Base-by-base conservation (phyloP, 106 monocot genomes). In the Chionographis japonica region DNA sequence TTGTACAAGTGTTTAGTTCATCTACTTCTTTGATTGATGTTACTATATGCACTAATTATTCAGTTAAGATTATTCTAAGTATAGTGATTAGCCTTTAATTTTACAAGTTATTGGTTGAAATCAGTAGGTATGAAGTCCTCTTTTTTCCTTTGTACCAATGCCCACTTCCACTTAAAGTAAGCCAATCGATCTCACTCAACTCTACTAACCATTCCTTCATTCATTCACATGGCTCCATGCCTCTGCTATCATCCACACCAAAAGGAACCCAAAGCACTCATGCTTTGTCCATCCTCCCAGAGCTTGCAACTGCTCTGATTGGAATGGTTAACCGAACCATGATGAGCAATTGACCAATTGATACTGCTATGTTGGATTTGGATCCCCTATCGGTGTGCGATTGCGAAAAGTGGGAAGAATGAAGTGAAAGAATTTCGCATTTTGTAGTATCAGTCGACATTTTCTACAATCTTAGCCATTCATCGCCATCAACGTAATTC, bases 381-480 rank as follows among this genome's bases (percentile, higher is more conserved):
- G 46, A 10, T 6, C 8, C 5, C 46, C 46, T 10, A 46, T 10
- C 46, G 9, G 9, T 2, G 46, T 46, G 0, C 9, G 5, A 46
- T 27, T 53, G 52, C n/a, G 52, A 41, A n/a, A 40, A n/a, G 41
- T 3, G 40, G 3, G 8, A 17, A 5, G 39, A 4, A n/a, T 15
- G 36, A 37, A 13, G 8, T 60, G 12, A 42, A 50, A 50, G 35
- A 51, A 13, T 27, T 50, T 36, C 3, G 42, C 5, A 17, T n/a
- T 40, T 52, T 66, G 13, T 13, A 27, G 4, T 1, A 14, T 50
- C 13, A 50, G 11, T 50, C 36, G 13, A 51, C 36, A 37, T 15
- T 58, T 49, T 4, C 78, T 93, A 93, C 66, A 90, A 64, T 61
- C 70, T 80, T 11, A 95, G 77, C 94, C 94, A 95, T 61, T 79